Evolutionary conservation across 2,329 filamentous ascomycete species (phyloP).

Genomic region (Dendryphion nanum): DNA sequence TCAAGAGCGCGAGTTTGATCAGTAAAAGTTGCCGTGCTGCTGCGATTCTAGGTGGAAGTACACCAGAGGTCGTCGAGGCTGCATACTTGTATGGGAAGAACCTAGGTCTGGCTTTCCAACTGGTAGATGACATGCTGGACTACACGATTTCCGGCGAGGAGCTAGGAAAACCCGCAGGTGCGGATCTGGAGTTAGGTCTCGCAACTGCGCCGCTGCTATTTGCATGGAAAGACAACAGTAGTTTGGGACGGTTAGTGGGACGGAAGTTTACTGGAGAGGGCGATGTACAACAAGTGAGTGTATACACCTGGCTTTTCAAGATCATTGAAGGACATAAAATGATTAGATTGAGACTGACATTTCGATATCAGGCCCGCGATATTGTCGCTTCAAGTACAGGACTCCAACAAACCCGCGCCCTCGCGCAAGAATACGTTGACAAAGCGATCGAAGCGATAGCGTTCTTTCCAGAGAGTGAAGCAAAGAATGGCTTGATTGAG

Average conservation of each 20-base stretch:
- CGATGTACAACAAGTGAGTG: slow-evolving; percentile 76
- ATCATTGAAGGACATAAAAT: background rate
- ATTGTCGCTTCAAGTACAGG: slow-evolving; percentile 81
- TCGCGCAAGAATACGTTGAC: slow-evolving; percentile 88
- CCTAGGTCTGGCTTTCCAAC: slow-evolving; percentile 89
- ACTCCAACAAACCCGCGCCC: slow-evolving; percentile 83
- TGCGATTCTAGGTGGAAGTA: slow-evolving; percentile 77
- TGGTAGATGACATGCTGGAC: slow-evolving; percentile 97
- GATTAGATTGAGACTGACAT: background rate
- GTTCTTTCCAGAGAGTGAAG: slow-evolving; percentile 87
- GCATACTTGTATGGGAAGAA: slow-evolving; percentile 94
- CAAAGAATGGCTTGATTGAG: slow-evolving; percentile 84
- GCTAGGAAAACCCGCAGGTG: slow-evolving; percentile 90
- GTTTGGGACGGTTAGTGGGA: slow-evolving; percentile 83
- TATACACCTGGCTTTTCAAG: background rate
- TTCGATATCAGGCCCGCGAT: slow-evolving; percentile 68
- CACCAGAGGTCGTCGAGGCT: slow-evolving; percentile 78
- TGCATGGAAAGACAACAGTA: slow-evolving; percentile 86
- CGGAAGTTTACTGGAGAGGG: slow-evolving; percentile 83
- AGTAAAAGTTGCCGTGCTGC: slow-evolving; percentile 93
- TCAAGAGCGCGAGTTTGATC: slow-evolving; percentile 94
- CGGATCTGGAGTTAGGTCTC: slow-evolving; percentile 87
- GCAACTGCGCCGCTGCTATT: slow-evolving; percentile 93
- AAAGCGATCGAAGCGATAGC: slow-evolving; percentile 83
- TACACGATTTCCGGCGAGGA: slow-evolving; percentile 85